phyloP scores from a whole-genome alignment of 2,329 filamentous ascomycete species.

The Phaeosphaeriaceae sp. region DNA sequence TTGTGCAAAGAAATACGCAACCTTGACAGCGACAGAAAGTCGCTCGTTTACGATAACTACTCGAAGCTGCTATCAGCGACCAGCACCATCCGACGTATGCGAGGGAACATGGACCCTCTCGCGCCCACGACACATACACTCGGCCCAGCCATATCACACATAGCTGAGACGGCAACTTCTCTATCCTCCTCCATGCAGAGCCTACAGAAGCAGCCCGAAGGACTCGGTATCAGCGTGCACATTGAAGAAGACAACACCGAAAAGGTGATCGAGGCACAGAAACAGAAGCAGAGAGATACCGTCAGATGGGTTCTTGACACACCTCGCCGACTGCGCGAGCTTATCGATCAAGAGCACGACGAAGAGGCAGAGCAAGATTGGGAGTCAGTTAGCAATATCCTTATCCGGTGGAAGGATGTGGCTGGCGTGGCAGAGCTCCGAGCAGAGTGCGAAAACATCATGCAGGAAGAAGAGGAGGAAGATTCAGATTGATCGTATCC shows the following conservation, averaged over 20 bases:
- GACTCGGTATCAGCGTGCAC: constrained; percentile 33
- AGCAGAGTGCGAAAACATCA: constrained; percentile 44
- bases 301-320: constrained; percentile 69
- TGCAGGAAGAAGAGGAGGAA: constrained; percentile 36
- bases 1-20: constrained; percentile 73
- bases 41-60: constrained; percentile 97
- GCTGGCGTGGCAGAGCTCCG: constrained; percentile 52
- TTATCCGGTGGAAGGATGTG: constrained; percentile 55
- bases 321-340: constrained; percentile 63
- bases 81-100: constrained; percentile 92
- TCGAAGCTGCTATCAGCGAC: constrained; percentile 96
- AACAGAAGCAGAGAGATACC: constrained; percentile 59
- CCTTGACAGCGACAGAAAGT: constrained; percentile 94
- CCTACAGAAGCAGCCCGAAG: constrained; percentile 26
- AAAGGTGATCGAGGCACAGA: constrained; percentile 37
- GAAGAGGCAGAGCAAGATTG: constrained; percentile 66
- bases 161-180: constrained; percentile 66
- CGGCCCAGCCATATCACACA: constrained; percentile 75
- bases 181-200: constrained; percentile 50
- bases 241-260: constrained; percentile 27
- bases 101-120: constrained; percentile 79
- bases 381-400: constrained; percentile 48
- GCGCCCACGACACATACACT: constrained; percentile 77
- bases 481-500: constrained; percentile 29
- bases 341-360: constrained; percentile 66